phyloP scores from a whole-genome alignment of 495 filamentous ascomycete species.

The Lophium mytilinum region DNA sequence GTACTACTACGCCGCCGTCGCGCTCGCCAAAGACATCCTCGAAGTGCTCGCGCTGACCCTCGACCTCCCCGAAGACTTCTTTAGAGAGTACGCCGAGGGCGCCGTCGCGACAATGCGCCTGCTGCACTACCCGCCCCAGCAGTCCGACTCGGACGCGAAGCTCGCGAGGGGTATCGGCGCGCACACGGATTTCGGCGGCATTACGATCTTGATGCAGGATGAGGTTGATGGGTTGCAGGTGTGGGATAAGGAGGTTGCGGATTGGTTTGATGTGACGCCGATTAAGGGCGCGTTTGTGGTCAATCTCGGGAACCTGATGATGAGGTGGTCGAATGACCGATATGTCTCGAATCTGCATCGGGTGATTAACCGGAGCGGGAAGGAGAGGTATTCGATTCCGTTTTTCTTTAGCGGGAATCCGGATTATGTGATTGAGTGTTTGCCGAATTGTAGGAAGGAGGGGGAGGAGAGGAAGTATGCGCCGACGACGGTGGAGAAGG shows the following conservation, averaged over 20 bases:
- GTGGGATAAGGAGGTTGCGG: conserved; percentile 21
- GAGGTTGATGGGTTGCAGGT: conserved; percentile 31
- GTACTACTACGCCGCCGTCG: conserved; percentile 10
- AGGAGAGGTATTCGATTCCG: conserved; percentile 15
- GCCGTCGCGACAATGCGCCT: conserved; percentile 28
- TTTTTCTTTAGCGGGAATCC: conserved; percentile 31
- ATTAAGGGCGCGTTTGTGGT: conserved; percentile 31
- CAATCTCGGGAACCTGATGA: conserved; percentile 35
- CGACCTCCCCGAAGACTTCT: conserved; percentile 16
- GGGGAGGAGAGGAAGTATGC: conserved; percentile 16
- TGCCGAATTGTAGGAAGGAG: conserved; percentile 25
- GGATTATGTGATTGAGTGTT: conserved; percentile 29
- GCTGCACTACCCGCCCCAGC: conserved; percentile 35
- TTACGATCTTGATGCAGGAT: conserved; percentile 37
- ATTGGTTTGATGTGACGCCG: conserved; percentile 30
- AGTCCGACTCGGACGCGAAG: conserved; percentile 7
- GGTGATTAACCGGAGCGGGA: conserved; percentile 24
- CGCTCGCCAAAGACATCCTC: conserved; percentile 4
- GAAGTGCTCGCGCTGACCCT: conserved; percentile 2
- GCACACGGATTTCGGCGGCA: conserved; percentile 37
- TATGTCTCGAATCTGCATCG: conserved; percentile 36
- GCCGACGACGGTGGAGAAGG: conserved; percentile 30
- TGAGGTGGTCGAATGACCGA: conserved; percentile 20
- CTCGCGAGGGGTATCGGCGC: conserved; percentile 30
- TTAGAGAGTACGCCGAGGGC: conserved; percentile 27